phyloP scores from a whole-genome alignment of 2,329 filamentous ascomycete species.

The Xylaria sp. region DNA sequence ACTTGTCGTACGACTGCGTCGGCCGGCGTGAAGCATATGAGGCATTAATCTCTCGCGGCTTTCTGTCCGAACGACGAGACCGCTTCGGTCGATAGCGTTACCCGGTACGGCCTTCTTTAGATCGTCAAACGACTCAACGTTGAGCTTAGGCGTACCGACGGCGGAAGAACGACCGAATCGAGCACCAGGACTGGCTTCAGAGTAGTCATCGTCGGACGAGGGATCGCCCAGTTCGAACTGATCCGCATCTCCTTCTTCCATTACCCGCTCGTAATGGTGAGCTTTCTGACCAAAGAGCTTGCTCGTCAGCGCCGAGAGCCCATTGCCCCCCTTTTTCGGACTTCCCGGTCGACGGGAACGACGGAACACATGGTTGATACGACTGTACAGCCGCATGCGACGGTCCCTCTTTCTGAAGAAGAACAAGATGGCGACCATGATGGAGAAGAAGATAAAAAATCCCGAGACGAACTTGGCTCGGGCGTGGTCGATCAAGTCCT shows the following conservation, averaged over 20 bases:
- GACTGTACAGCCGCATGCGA: slow-evolving; percentile 55
- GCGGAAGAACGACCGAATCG: slow-evolving; percentile 58
- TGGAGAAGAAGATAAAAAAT: slow-evolving; percentile 69
- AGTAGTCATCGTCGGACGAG: slow-evolving; percentile 59
- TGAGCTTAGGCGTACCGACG: slow-evolving; percentile 60
- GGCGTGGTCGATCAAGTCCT: slow-evolving; percentile 59
- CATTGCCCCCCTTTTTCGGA: slow-evolving; percentile 41
- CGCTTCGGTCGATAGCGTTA: slow-evolving; percentile 58
- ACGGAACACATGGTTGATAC: slow-evolving; percentile 41
- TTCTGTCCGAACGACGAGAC: slow-evolving; percentile 75
- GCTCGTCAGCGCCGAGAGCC: slow-evolving; percentile 47
- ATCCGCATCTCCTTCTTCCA: slow-evolving; percentile 70
- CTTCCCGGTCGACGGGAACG: slow-evolving; percentile 42
- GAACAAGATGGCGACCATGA: slow-evolving; percentile 64
- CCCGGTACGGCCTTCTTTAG: slow-evolving; percentile 30
- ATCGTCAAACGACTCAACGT: slow-evolving; percentile 48
- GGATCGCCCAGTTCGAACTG: slow-evolving; percentile 74
- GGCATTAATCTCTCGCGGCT: slow-evolving; percentile 72
- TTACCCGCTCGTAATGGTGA: slow-evolving; percentile 70
- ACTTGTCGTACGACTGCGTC: slow-evolving; percentile 53
- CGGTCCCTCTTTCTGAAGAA: slow-evolving; percentile 76
- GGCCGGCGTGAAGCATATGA: slow-evolving; percentile 50
- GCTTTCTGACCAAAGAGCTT: slow-evolving; percentile 60
- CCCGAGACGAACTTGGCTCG: slow-evolving; percentile 66
- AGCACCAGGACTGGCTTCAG: slow-evolving; percentile 51